These are phyloP conservation scores for Fraxinus excelsior DNA, from an alignment of 257 asterid species.

Conservation along the genomic window DNA sequence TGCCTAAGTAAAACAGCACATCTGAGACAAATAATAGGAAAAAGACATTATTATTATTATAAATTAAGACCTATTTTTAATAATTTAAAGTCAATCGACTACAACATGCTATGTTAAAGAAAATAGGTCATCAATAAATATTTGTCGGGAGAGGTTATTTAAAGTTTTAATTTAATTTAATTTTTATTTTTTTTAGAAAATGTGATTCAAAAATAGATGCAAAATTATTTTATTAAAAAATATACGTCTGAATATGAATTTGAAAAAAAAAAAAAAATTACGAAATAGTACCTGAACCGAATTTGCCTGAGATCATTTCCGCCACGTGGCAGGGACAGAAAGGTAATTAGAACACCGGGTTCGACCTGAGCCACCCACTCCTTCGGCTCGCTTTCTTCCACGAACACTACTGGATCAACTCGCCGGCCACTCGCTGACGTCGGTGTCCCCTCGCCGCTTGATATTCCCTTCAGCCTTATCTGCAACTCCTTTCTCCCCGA, in stretches of 20 bases:
- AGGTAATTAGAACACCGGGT: conserved; percentile 93
- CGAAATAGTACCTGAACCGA: conserved; percentile 77
- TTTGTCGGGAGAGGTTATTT: no score
- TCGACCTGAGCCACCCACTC: conserved; percentile 99
- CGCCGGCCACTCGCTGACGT: conserved; percentile 95
- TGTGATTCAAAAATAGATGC: no score
- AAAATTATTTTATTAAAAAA: no score
- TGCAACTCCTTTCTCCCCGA: conserved; percentile 91
- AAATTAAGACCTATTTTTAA: no score
- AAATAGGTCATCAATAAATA: no score
- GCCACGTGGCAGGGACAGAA: conserved; percentile 88
- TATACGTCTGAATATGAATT: no score
- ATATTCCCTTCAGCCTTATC: conserved; percentile 85
- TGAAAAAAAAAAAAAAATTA: neutral
- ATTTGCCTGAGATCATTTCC: conserved; percentile 93
- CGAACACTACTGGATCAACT: conserved; percentile 76
- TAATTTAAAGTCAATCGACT: neutral
- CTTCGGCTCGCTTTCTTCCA: conserved; percentile 89
- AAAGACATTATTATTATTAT: no score
- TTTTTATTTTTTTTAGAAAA: no score
- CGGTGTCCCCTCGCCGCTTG: conserved; percentile 92
- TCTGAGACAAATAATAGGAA: no score
- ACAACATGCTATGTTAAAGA: neutral
- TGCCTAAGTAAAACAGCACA: no score
- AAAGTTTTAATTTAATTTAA: no score